Percentiles rank a stretch among this genome's conserved stretches.
Conservation (phyloP, 2,329 filamentous ascomycete genomes). For the Botryotinia convoluta region DNA sequence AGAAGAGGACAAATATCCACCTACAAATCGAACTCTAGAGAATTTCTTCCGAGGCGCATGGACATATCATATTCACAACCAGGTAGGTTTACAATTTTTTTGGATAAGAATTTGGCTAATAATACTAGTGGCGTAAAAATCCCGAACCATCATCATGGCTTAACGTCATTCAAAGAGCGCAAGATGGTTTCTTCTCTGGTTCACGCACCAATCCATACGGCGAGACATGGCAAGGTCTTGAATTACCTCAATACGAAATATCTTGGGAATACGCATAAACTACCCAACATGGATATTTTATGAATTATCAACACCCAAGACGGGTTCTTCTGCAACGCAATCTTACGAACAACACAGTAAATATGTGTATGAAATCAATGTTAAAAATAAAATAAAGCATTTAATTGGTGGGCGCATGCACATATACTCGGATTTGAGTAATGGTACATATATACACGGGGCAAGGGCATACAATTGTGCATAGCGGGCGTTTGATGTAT, state of each 20-base stretch:
- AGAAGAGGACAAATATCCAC: constrained; percentile 51
- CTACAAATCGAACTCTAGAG: constrained; percentile 54
- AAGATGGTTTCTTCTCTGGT: constrained; percentile 54
- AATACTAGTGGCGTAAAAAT: constrained; percentile 51
- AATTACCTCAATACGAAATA: constrained; percentile 47
- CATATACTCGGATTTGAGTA: neutral
- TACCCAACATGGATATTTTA: neutral
- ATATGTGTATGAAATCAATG: constrained; percentile 7
- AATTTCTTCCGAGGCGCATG: constrained; percentile 56
- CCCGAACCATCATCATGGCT: constrained; percentile 56
- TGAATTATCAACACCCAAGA: neutral
- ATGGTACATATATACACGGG: constrained; percentile 4
- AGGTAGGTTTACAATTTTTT: constrained; percentile 42
- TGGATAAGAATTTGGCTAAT: constrained; percentile 10
- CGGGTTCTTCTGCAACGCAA: neutral
- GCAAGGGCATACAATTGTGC: neutral
- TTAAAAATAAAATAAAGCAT: constrained; percentile 2
- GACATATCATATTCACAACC: constrained; percentile 58
- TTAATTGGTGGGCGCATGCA: constrained; percentile 8
- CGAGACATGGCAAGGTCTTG: constrained; percentile 52
- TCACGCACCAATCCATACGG: constrained; percentile 51
- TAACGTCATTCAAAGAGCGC: constrained; percentile 50
- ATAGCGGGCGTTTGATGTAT: constrained; percentile 12
- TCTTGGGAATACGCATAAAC: constrained; percentile 41
- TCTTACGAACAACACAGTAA: constrained; percentile 7